Conservation (phyloP, 78 protist genomes). For the Cavenderia fasciculata region DNA sequence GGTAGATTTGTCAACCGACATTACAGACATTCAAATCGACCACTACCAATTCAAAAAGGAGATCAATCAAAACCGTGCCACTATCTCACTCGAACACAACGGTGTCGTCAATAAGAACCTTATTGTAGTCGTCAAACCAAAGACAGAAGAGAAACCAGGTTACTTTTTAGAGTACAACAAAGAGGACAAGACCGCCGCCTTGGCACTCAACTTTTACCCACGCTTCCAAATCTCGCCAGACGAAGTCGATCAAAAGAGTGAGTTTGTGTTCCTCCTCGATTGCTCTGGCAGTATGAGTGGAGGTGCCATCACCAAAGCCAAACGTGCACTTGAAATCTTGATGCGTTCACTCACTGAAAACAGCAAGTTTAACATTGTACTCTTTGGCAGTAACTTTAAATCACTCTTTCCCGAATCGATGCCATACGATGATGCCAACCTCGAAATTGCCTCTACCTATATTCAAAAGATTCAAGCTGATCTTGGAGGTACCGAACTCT, state of each 20-base stretch:
- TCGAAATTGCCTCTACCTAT: slow-evolving; percentile 14
- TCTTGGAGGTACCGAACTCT: slow-evolving; percentile 67
- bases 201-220: slow-evolving; percentile 60
- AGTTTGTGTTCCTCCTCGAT: slow-evolving; percentile 59
- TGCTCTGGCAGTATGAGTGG: slow-evolving; percentile 76
- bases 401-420: neutral
- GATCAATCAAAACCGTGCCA: neutral
- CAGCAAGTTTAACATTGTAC: slow-evolving; percentile 58
- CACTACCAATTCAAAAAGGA: neutral
- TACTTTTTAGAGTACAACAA: neutral
- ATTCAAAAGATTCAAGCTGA: slow-evolving; percentile 28
- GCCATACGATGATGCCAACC: slow-evolving; percentile 23
- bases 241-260: slow-evolving; percentile 57
- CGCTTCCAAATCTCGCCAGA: neutral
- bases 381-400: slow-evolving; percentile 27
- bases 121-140: slow-evolving; percentile 12
- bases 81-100: neutral
- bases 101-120: neutral
- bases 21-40: neutral
- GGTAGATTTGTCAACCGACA: slow-evolving; percentile 10
- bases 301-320: slow-evolving; percentile 27
- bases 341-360: slow-evolving; percentile 54
- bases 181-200: slow-evolving; percentile 16
- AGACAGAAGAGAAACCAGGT: slow-evolving; percentile 10
- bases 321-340: slow-evolving; percentile 35